Percentiles rank a stretch among this genome's conserved stretches.
These are phyloP conservation scores for Hymenotorrendiella dingleyae DNA, from an alignment of 2,329 filamentous ascomycete species.

Conservation along the genomic window DNA sequence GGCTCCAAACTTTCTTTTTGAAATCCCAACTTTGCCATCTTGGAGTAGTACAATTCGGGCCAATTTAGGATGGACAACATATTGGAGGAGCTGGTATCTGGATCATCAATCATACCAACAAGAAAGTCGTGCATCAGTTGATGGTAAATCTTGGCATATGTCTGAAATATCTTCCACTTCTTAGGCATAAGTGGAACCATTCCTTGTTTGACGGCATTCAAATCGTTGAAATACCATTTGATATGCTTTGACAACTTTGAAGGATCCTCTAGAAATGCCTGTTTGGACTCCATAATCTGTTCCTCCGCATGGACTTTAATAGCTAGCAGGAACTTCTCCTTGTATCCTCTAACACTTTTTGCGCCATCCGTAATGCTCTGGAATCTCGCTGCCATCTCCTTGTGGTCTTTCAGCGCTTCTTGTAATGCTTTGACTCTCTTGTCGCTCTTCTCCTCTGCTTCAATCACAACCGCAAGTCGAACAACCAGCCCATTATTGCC, in stretches of 20 bases:
- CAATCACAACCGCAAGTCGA: constrained; percentile 82
- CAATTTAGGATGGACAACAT: constrained; percentile 90
- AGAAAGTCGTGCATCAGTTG: constrained; percentile 93
- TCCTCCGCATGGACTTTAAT: constrained; percentile 57
- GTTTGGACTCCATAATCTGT: constrained; percentile 55
- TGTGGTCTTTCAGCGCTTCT: constrained; percentile 91
- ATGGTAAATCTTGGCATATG: constrained; percentile 88
- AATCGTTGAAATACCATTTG: constrained; percentile 96
- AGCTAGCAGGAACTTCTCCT: constrained; percentile 81
- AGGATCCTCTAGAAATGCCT: constrained; percentile 77
- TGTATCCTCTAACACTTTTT: constrained; percentile 89
- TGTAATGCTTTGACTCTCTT: constrained; percentile 85
- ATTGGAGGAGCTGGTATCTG: constrained; percentile 77
- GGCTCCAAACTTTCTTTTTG: constrained; percentile 69
- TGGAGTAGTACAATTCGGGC: constrained; percentile 92
- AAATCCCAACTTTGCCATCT: constrained; percentile 88
- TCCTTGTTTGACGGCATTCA: constrained; percentile 88
- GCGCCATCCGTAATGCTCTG: constrained; percentile 93
- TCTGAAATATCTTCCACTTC: constrained; percentile 93
- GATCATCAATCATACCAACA: constrained; percentile 73
- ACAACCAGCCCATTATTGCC: constrained; percentile 89
- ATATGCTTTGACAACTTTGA: constrained; percentile 78
- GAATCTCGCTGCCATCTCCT: constrained; percentile 87
- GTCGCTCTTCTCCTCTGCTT: constrained; percentile 95
- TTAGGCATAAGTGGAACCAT: constrained; percentile 90